Evolutionary conservation across 495 filamentous ascomycete genomes (phyloP).

Genomic region (Penicillium simplicissimum): DNA sequence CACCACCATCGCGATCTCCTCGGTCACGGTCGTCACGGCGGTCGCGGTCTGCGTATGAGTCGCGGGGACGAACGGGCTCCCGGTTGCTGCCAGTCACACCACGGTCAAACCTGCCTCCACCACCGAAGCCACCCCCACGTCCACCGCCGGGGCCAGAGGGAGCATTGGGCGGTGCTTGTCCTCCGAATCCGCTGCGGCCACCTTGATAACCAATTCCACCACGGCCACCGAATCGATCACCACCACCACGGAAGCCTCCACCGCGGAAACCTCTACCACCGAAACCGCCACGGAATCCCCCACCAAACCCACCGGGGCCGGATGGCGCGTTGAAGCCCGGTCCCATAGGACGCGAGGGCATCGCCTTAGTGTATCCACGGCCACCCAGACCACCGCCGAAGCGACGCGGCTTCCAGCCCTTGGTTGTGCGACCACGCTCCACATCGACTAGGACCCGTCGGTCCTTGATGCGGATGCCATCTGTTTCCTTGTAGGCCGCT

Average conservation of each 20-base stretch:
- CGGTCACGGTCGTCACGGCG: slow-evolving; percentile 58
- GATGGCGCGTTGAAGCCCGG: slow-evolving; percentile 58
- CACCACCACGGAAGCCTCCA: slow-evolving; percentile 64
- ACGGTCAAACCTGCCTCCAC: slow-evolving; percentile 51
- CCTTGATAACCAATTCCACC: slow-evolving; percentile 63
- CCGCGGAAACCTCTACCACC: slow-evolving; percentile 52
- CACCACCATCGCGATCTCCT: slow-evolving; percentile 19
- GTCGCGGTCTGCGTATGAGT: slow-evolving; percentile 52
- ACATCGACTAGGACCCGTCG: slow-evolving; percentile 92
- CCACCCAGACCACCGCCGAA: slow-evolving; percentile 92
- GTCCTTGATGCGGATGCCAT: slow-evolving; percentile 90
- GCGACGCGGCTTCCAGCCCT: slow-evolving; percentile 90
- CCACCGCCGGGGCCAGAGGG: slow-evolving; percentile 76
- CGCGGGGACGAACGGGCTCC: slow-evolving; percentile 54
- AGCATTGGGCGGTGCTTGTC: slow-evolving; percentile 71
- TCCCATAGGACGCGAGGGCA: slow-evolving; percentile 68
- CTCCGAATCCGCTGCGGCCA: slow-evolving; percentile 59
- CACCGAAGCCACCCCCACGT: slow-evolving; percentile 38
- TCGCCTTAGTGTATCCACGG: slow-evolving; percentile 86
- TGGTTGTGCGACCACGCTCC: slow-evolving; percentile 91
- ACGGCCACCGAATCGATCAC: slow-evolving; percentile 62
- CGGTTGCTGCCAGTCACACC: slow-evolving; percentile 55
- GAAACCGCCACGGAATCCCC: slow-evolving; percentile 65
- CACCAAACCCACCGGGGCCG: slow-evolving; percentile 67
- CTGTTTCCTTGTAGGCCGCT: slow-evolving; percentile 84